A percentile compares a stretch with the other conserved stretches of the same genome.
phyloP scores from a whole-genome alignment of 805 yeast species.

The Starmerella etchellsii region DNA sequence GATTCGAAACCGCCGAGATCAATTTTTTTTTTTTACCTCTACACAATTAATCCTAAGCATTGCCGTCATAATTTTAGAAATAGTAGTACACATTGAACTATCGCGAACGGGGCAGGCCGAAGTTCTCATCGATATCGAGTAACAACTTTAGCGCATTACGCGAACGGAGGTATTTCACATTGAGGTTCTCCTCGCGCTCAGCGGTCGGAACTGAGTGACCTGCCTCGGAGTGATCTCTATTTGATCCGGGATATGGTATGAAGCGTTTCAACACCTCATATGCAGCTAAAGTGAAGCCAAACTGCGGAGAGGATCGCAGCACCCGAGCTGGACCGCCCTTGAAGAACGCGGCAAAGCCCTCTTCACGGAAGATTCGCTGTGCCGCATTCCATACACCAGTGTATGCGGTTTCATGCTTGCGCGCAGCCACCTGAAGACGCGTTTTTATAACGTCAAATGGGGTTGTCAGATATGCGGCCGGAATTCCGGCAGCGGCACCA shows the following conservation, averaged over 20 bases:
- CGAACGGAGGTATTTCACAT: constrained; percentile 30
- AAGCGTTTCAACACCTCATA: constrained; percentile 76
- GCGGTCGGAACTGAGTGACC: constrained; percentile 33
- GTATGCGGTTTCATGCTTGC: constrained; percentile 65
- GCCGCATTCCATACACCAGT: constrained; percentile 69
- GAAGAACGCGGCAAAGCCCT: constrained; percentile 75
- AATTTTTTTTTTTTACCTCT: too few relatives aligned
- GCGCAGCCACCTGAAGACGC: constrained; percentile 74
- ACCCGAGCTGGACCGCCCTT: constrained; percentile 96
- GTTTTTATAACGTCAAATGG: constrained; percentile 97
- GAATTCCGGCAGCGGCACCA: constrained; percentile 96
- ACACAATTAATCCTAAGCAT: too few relatives aligned
- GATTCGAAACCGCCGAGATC: too few relatives aligned
- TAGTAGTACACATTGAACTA: too few relatives aligned
- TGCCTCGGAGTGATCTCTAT: constrained; percentile 30
- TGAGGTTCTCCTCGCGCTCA: constrained; percentile 20
- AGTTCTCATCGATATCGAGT: constrained; percentile 35
- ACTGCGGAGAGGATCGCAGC: constrained; percentile 90
- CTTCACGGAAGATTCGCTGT: constrained; percentile 59
- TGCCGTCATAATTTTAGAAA: too few relatives aligned
- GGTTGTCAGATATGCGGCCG: constrained; percentile 91
- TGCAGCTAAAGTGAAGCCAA: constrained; percentile 95
- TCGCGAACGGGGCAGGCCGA: constrained; percentile 31
- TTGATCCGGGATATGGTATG: constrained; percentile 48
- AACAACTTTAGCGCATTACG: constrained; percentile 33